phyloP scores from a whole-genome alignment of 495 filamentous ascomycete genomes.

The Parathielavia hyrcaniae region DNA sequence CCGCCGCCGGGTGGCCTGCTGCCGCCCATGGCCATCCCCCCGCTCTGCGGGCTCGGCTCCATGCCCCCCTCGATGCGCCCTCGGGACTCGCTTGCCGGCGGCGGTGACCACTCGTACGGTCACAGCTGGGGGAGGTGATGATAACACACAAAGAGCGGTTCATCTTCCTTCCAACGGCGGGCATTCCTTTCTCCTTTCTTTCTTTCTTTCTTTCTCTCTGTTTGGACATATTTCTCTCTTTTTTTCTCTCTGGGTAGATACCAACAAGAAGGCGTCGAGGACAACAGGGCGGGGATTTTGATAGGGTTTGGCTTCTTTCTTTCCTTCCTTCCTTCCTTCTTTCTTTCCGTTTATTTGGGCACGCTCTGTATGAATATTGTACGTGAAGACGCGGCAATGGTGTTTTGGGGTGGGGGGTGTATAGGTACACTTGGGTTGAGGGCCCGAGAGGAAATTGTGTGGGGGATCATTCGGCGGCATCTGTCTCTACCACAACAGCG shows the following conservation, averaged over 20 bases:
- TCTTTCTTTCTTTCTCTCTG: conserved; percentile 15
- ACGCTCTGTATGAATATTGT: conserved; percentile 13
- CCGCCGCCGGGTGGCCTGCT: conserved; percentile 31
- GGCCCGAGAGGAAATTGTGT: not conserved
- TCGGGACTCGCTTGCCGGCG: conserved; percentile 14
- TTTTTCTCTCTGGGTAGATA: conserved; percentile 16
- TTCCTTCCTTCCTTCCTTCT: not conserved
- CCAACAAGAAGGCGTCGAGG: conserved; percentile 17
- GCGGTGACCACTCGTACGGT: conserved; percentile 18
- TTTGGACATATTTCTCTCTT: conserved; percentile 11
- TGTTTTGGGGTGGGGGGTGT: not conserved
- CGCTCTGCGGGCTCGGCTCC: conserved; percentile 34
- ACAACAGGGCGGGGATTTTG: not conserved
- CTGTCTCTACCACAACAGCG: no score
- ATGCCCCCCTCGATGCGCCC: conserved; percentile 36
- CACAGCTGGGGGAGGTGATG: conserved; percentile 30
- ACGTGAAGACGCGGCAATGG: not conserved
- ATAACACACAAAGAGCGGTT: no score
- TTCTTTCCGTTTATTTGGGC: not conserved
- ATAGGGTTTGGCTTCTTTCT: not conserved
- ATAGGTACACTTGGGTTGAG: not conserved
- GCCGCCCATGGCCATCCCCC: conserved; percentile 42
- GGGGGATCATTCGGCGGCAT: not conserved
- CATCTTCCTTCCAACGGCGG: no score
- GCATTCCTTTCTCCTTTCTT: no score